Evolutionary conservation across 805 yeast genomes (phyloP), one percentile per base, ranked within the genome.

Genomic region (Lachancea sp.): DNA sequence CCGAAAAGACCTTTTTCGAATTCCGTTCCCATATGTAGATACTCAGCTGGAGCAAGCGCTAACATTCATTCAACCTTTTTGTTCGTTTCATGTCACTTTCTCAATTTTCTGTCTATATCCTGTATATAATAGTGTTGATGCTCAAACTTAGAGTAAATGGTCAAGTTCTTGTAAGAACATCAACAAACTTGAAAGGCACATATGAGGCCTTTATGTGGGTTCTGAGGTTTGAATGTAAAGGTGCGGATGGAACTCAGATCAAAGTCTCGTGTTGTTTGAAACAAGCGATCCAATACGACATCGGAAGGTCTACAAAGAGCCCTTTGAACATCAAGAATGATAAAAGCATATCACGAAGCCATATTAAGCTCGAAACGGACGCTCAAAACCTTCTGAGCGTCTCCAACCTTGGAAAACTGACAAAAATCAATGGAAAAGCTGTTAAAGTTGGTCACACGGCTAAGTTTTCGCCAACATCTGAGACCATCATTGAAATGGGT

Each of bases 301-400:
- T 63, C 17, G 67, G 67, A 9, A 54, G 67, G 34, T 62, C 67
- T 5, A 56, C 59, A 27, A 59, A 60, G 45, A 56, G 55, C 47
- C 46, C 48, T 11, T 48, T 62, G 20, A 41, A 40, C 15, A 54
- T 62, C n/a, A 60, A 60, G 33, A 58, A 60, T 43, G 66, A 63
- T 38, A 63, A 62, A 36, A 61, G 66, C 39, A 59, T 63, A 38
- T 63, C 67, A 1, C 51, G 67, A 22, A 50, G 59, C 22, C 67
- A 63, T 42, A 38, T 63, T 5, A 41, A 43, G 13, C 22, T 60
- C 2, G 33, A 38, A 26, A 32, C 41, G 19, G 41, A 33, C 13
- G 45, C 46, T 3, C n/a, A 19, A 5, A 30, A 13, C 41, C 17
- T 16, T 17, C 31, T 47, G 1, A 20, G 12, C n/a, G 39, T 56